Evolutionary conservation across 2,329 filamentous ascomycete genomes (phyloP).

Genomic region (Trichophyton rubrum): DNA sequence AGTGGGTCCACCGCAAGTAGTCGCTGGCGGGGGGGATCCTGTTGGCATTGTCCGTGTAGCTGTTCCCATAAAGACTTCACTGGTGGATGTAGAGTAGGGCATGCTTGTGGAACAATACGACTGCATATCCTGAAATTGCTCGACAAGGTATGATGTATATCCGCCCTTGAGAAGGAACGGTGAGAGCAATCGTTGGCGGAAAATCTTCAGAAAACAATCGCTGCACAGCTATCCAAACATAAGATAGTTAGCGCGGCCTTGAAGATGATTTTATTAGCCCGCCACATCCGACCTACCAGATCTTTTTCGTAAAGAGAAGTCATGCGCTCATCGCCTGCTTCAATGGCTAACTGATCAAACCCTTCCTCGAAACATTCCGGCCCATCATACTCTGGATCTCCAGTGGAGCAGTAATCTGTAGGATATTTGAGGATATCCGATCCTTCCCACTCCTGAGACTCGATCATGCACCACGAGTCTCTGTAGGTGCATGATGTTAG

Average conservation of each 20-base stretch:
- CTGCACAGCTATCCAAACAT: slow-evolving; percentile 6
- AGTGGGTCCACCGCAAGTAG: neutral
- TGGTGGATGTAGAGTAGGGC: slow-evolving; percentile 6
- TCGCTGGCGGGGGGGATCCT: neutral
- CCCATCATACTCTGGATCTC: neutral
- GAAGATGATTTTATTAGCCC: neutral
- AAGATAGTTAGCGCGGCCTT: neutral
- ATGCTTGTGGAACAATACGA: slow-evolving; percentile 13
- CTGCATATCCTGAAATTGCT: slow-evolving; percentile 14
- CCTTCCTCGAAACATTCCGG: neutral
- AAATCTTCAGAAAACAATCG: slow-evolving; percentile 16
- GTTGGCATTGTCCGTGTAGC: slow-evolving; percentile 6
- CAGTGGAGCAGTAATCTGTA: neutral
- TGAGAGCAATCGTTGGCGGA: slow-evolving; percentile 12
- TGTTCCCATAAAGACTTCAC: slow-evolving; percentile 9
- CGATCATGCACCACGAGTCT: neutral
- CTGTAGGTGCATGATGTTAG: neutral
- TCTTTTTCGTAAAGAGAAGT: neutral
- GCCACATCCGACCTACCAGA: neutral
- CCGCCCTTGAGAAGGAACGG: slow-evolving; percentile 12
- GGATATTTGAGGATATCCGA: neutral
- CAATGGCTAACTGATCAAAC: neutral
- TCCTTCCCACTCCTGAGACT: neutral
- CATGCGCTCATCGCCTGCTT: neutral
- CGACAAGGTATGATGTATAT: slow-evolving; percentile 13